Evolutionary conservation across 2,329 filamentous ascomycete genomes (phyloP), one percentile per base, ranked within the genome.

Genomic region (Drechslerella dactyloides): DNA sequence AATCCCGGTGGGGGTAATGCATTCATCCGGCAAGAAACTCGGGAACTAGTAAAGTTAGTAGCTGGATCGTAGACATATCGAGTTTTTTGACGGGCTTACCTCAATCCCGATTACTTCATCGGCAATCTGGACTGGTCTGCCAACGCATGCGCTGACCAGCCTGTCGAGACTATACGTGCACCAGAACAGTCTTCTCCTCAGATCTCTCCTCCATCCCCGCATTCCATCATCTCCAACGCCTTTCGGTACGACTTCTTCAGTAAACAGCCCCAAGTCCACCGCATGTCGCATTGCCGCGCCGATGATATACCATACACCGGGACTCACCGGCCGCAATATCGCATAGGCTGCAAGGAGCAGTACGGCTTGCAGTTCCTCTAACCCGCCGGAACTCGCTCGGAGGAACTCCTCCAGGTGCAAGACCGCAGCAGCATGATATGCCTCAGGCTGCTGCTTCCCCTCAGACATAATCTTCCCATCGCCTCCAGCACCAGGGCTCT

Each of bases 31-130:
- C 42, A 96, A 83, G 60, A 93, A 80, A 2, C 91, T 96, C 1
- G 93, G 93, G 75, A 97, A 96, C 77, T 77, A 74, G 30, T 37
- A 10, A 13, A 17, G 19, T 70, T 50, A 63, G 64, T 27, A 51
- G 15, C 4, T 42, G 37, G 13, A 6, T 42, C 50, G 46, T 48
- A 54, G 55, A 35, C 11, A 59, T 33, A 37, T 40, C 33, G 23
- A 24, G 30, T 60, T 56, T 48, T 24, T 50, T 24, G 13, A 27
- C 46, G 27, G 33, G n/a, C 68, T 33, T 64, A 76, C 76, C 74
- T 96, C 91, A 0, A 93, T 97, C 13, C 93, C 97, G 76, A 97
- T 91, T 74, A 96, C 91, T 78, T 96, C 90, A 81, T 97, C 94
- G n/a, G 90, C 93, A 74, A 97, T 91, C 30, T 93, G 93, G 77